Evolutionary conservation across 495 filamentous ascomycete species (phyloP).

Genomic region (Penicillium silybi): DNA sequence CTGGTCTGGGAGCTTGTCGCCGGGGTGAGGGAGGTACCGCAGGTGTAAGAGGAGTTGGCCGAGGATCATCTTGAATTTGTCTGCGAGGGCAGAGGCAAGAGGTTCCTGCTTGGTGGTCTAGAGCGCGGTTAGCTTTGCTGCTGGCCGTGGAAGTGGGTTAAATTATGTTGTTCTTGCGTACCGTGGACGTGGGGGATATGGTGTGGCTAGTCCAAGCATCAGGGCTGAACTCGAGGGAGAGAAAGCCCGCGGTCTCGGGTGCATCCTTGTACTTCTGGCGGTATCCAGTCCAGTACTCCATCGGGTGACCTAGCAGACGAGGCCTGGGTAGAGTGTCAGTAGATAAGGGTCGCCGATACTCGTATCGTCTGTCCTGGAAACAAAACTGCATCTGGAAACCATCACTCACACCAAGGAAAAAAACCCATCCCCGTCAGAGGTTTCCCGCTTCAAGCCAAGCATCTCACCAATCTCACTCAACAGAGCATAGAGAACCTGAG

Average conservation of each 20-base stretch:
- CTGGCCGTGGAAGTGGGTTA: background rate
- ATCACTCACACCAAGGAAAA: slow-evolving; percentile 19
- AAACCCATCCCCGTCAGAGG: slow-evolving; percentile 1
- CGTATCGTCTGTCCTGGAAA: too few species aligned
- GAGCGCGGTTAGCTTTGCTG: background rate
- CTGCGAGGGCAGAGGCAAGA: slow-evolving; percentile 11
- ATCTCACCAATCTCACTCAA: slow-evolving; percentile 23
- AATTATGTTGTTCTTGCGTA: slow-evolving; percentile 1
- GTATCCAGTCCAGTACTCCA: slow-evolving; percentile 35
- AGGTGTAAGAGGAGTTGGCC: slow-evolving; percentile 23
- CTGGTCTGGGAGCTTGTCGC: slow-evolving; percentile 30
- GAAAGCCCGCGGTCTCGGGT: slow-evolving; percentile 16
- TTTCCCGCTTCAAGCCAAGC: slow-evolving; percentile 16
- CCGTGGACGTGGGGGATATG: slow-evolving; percentile 20
- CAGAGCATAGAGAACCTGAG: slow-evolving; percentile 27
- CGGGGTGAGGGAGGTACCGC: slow-evolving; percentile 15
- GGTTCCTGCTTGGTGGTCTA: slow-evolving; percentile 18
- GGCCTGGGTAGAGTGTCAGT: slow-evolving; percentile 8
- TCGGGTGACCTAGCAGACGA: slow-evolving; percentile 8
- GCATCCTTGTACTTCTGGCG: slow-evolving; percentile 22
- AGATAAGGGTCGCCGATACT: too few species aligned
- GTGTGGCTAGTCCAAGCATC: background rate
- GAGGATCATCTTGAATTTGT: slow-evolving; percentile 30
- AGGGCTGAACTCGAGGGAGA: slow-evolving; percentile 21
- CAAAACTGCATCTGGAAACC: too few species aligned